These are phyloP conservation scores for Moniliophthora roreri DNA, from an alignment of 1,284 basidiomycete genomes.

Conservation along the genomic window DNA sequence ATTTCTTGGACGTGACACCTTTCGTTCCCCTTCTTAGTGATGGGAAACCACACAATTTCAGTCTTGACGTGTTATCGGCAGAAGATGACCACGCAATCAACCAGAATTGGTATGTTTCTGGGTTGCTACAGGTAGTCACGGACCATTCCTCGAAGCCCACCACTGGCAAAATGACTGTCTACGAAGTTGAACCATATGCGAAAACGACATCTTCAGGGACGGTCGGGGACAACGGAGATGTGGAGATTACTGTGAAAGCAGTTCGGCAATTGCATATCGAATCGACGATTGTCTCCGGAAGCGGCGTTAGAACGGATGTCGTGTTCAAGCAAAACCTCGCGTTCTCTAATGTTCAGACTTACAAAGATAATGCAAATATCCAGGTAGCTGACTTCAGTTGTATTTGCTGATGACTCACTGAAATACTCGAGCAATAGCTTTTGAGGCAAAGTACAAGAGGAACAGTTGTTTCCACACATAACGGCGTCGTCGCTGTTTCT, in stretches of 20 bases:
- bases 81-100: constrained; percentile 66
- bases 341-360: constrained; percentile 52
- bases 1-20: constrained; percentile 77
- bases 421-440: constrained; percentile 13
- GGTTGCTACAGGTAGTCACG: constrained; percentile 65
- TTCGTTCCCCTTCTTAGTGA: constrained; percentile 75
- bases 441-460: constrained; percentile 24
- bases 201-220: constrained; percentile 44
- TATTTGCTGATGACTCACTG: background rate
- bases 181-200: constrained; percentile 59
- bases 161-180: constrained; percentile 62
- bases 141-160: constrained; percentile 68
- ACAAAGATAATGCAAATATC: constrained; percentile 37
- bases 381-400: constrained; percentile 35
- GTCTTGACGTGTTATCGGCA: constrained; percentile 72
- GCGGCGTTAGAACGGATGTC: constrained; percentile 43
- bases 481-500: constrained; percentile 22
- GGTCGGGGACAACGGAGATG: constrained; percentile 38
- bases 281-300: constrained; percentile 46
- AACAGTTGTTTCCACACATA: constrained; percentile 24
- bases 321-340: constrained; percentile 44
- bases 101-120: constrained; percentile 78
- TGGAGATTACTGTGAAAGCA: constrained; percentile 50
- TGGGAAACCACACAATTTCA: constrained; percentile 64
- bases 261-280: constrained; percentile 46